These are phyloP conservation scores for Tolypocladium inflatum DNA, from an alignment of 2,329 filamentous ascomycete genomes.

Conservation along the genomic window DNA sequence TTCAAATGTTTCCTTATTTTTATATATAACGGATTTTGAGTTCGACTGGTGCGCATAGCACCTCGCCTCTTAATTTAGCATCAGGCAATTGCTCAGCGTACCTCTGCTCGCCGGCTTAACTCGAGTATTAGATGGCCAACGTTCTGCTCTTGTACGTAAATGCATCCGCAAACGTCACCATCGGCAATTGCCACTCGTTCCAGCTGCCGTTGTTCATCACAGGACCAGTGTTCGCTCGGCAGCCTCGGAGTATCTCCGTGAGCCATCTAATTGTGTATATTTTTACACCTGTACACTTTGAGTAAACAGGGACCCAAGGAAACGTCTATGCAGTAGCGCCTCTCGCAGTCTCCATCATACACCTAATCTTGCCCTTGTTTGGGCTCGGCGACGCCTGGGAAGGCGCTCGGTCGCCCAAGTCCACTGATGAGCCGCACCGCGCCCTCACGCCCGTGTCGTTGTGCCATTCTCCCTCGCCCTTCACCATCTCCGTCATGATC, in stretches of 20 bases:
- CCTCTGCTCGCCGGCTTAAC: neutral
- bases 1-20: neutral
- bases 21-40: neutral
- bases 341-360: slow-evolving; percentile 25
- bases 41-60: neutral
- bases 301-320: slow-evolving; percentile 33
- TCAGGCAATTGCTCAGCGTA: neutral
- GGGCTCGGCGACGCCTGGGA: neutral
- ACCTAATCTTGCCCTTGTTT: slow-evolving; percentile 19
- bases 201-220: neutral
- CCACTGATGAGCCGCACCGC: neutral
- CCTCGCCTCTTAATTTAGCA: neutral
- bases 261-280: slow-evolving; percentile 40
- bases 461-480: neutral
- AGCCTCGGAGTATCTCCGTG: neutral
- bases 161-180: neutral
- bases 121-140: neutral
- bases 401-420: slow-evolving; percentile 1
- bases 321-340: slow-evolving; percentile 40
- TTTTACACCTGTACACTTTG: slow-evolving; percentile 43
- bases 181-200: neutral
- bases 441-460: neutral
- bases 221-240: neutral
- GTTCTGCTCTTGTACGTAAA: neutral
- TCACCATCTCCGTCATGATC: neutral